These are phyloP conservation scores for Sugiyamaella chiloensis DNA, from an alignment of 805 yeast species.

Conservation along the genomic window DNA sequence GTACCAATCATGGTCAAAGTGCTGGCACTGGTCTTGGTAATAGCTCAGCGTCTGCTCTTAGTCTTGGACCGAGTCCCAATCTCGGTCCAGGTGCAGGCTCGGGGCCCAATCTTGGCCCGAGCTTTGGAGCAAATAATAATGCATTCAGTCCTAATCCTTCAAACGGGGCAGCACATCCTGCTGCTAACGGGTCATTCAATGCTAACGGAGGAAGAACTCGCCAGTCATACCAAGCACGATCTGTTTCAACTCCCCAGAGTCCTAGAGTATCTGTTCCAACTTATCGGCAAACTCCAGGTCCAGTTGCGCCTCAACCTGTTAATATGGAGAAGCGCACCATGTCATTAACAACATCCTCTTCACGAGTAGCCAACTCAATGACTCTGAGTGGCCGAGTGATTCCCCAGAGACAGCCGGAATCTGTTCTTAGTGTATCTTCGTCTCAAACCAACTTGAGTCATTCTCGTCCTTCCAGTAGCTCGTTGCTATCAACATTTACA, in stretches of 20 bases:
- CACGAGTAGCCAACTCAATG: conserved; percentile 4
- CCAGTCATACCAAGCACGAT: not conserved
- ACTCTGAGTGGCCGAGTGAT: conserved; percentile 27
- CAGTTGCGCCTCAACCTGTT: not conserved
- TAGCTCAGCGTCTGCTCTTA: not conserved
- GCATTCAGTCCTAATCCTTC: too few relatives aligned
- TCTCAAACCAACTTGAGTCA: not conserved
- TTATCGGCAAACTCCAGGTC: conserved; percentile 3
- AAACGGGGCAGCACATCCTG: too few relatives aligned
- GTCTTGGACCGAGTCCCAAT: not conserved
- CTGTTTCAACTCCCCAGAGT: not conserved
- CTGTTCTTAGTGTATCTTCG: not conserved
- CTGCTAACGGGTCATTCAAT: too few relatives aligned
- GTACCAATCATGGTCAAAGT: not conserved
- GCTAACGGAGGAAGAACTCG: too few relatives aligned
- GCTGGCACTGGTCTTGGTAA: not conserved
- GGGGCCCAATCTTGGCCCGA: not conserved
- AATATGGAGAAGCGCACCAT: conserved; percentile 9
- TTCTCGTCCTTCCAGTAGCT: conserved; percentile 9
- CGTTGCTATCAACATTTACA: conserved; percentile 9
- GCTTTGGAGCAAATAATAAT: too few relatives aligned
- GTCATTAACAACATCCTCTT: conserved; percentile 15
- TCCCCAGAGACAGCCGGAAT: conserved; percentile 22
- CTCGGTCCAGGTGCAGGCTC: not conserved
- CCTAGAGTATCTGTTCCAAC: not conserved